phyloP scores from a whole-genome alignment of 2,329 filamentous ascomycete species.

The Kalaharituber pfeilii region DNA sequence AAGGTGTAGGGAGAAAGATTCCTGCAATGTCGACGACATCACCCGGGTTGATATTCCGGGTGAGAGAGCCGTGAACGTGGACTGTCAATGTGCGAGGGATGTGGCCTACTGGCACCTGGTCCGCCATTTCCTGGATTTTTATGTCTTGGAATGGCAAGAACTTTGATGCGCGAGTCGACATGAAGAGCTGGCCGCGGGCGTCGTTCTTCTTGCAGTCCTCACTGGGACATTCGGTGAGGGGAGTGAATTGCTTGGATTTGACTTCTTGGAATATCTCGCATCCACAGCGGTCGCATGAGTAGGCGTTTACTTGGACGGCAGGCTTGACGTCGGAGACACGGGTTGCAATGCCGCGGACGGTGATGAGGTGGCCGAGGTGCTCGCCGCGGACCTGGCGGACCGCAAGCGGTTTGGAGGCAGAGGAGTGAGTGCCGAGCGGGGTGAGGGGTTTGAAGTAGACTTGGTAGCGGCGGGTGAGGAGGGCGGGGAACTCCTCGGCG shows the following conservation, averaged over 20 bases:
- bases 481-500: constrained; percentile 67
- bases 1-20: constrained; percentile 91
- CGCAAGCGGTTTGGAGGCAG: constrained; percentile 55
- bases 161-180: constrained; percentile 90
- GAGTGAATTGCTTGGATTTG: constrained; percentile 75
- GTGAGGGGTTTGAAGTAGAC: constrained; percentile 88
- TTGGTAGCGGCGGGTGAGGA: constrained; percentile 83
- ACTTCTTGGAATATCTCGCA: constrained; percentile 96
- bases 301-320: constrained; percentile 91
- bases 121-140: constrained; percentile 98
- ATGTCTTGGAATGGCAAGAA: constrained; percentile 96
- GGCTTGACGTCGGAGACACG: constrained; percentile 96
- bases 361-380: constrained; percentile 83
- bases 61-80: constrained; percentile 71
- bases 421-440: constrained; percentile 39
- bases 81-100: constrained; percentile 85
- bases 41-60: constrained; percentile 75
- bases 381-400: constrained; percentile 86
- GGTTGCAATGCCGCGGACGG: constrained; percentile 82
- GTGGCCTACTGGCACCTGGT: constrained; percentile 94
- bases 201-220: constrained; percentile 81
- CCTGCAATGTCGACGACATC: constrained; percentile 88
- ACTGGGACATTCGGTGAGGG: constrained; percentile 72
- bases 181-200: constrained; percentile 79
- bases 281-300: constrained; percentile 90